Conservation (phyloP, 106 monocot species). For the Gastrodia elata region DNA sequence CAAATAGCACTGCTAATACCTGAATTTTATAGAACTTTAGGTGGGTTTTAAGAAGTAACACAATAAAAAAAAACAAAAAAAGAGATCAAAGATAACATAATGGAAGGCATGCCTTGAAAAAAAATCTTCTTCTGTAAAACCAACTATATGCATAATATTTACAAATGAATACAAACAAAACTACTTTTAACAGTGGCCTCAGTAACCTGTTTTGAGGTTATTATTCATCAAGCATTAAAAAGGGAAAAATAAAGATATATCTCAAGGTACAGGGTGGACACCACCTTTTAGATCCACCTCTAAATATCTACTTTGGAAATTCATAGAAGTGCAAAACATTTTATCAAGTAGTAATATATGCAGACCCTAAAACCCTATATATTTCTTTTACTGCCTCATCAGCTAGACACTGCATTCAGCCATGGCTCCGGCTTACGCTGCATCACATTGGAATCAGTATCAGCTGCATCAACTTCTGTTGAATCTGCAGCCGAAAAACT, state of each 20-base stretch:
- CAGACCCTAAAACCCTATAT: not conserved
- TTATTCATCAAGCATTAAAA: not conserved
- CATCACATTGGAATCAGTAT: not conserved
- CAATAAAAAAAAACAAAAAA: not conserved
- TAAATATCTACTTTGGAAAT: not conserved
- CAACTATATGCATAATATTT: not conserved
- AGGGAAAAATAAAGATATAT: not conserved
- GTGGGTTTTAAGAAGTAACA: no score
- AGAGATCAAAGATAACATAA: not conserved
- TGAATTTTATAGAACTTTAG: no score
- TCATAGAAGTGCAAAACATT: not conserved
- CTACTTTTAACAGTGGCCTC: not conserved
- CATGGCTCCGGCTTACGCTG: not conserved
- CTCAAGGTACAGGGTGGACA: not conserved
- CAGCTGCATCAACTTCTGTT: not conserved
- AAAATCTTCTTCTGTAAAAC: not conserved
- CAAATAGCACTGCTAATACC: no score
- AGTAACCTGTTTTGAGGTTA: not conserved
- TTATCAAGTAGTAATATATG: not conserved
- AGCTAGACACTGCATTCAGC: not conserved
- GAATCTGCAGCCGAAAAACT: not conserved
- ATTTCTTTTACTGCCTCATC: not conserved
- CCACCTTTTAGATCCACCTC: not conserved
- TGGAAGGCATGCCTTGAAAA: not conserved
- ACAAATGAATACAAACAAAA: conserved; percentile 7